Percentiles rank a stretch among this genome's conserved stretches.
Evolutionary conservation across 73 alveolate species (phyloP).

Genomic region (Paramecium sonneborni): DNA sequence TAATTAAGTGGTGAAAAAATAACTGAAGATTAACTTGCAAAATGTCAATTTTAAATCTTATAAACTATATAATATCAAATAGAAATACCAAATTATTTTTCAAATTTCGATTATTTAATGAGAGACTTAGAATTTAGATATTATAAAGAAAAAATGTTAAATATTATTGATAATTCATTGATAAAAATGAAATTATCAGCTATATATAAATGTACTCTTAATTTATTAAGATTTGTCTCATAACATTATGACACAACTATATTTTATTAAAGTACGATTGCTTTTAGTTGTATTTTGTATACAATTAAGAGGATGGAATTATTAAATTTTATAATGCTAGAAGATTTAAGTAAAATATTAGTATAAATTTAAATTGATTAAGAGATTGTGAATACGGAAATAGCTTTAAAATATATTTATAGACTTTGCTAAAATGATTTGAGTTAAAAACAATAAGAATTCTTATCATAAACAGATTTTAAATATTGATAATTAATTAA

Average conservation of each 20-base stretch:
- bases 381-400: background rate
- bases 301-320: constrained; percentile 2
- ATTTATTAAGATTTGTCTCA: background rate
- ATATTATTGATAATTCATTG: background rate
- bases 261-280: background rate
- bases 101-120: background rate
- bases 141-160: background rate
- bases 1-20: background rate
- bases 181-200: background rate
- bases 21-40: background rate
- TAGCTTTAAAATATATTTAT: background rate
- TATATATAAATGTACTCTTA: background rate
- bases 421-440: background rate
- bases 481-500: background rate
- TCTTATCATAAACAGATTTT: background rate
- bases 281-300: background rate
- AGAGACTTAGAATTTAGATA: background rate
- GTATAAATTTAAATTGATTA: background rate
- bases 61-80: background rate
- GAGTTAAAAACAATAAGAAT: background rate
- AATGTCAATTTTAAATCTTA: background rate
- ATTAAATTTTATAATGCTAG: background rate
- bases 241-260: background rate
- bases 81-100: background rate
- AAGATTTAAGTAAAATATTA: background rate